phyloP scores from a whole-genome alignment of 176 grass and related monocot genomes.

The Cenchrus americanus region DNA sequence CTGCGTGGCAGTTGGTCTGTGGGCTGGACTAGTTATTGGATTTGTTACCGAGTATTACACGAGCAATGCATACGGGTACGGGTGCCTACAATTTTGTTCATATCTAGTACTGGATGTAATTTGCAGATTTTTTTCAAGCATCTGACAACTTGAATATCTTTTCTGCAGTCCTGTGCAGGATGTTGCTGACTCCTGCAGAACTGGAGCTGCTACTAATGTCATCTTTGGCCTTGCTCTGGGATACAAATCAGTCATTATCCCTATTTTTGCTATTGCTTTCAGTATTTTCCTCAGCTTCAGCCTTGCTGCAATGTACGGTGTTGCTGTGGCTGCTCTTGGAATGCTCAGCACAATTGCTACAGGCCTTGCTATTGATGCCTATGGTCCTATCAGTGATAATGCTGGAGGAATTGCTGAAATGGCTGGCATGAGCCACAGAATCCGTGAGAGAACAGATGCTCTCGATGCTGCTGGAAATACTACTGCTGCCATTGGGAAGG shows the following conservation, averaged over 20 bases:
- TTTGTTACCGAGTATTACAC: conserved; percentile 96
- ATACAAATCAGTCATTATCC: conserved; percentile 92
- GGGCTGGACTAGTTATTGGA: conserved; percentile 86
- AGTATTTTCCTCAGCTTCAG: conserved; percentile 93
- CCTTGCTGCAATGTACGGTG: conserved; percentile 88
- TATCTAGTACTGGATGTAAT: background rate
- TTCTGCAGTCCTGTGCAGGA: conserved; percentile 84
- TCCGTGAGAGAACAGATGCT: conserved; percentile 92
- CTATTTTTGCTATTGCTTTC: conserved; percentile 87
- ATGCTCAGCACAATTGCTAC: conserved; percentile 96
- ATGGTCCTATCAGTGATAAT: conserved; percentile 93
- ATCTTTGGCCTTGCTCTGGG: conserved; percentile 95
- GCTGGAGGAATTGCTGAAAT: conserved; percentile 98
- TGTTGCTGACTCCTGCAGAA: conserved; percentile 89
- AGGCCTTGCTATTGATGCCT: conserved; percentile 93
- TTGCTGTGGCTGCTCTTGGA: conserved; percentile 93
- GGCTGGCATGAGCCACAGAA: conserved; percentile 96
- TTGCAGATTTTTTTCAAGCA: conserved; percentile 3
- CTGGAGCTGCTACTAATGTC: conserved; percentile 89
- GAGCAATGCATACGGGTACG: conserved; percentile 97
- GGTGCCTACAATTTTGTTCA: conserved; percentile 46
- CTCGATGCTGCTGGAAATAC: conserved; percentile 96
- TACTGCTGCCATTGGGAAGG: conserved; percentile 95
- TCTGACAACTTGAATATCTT: conserved; percentile 1
- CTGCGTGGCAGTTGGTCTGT: conserved; percentile 91